A percentile compares a stretch with the other conserved stretches of the same genome.
These are phyloP conservation scores for Chlamydomonas urium DNA, from an alignment of 139 green algal species.

Conservation along the genomic window DNA sequence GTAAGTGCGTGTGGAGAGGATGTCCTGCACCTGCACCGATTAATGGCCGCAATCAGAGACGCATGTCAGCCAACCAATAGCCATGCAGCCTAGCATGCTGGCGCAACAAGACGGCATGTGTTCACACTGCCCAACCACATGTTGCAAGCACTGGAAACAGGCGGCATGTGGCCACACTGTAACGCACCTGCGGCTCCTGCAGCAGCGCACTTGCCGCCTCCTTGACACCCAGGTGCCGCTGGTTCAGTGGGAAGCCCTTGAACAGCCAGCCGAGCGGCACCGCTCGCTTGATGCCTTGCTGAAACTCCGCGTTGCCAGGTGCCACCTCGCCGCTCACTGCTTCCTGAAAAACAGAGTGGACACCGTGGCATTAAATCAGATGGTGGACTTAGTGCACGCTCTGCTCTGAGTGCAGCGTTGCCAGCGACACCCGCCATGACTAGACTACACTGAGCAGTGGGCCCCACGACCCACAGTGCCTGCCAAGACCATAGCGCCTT, in stretches of 20 bases:
- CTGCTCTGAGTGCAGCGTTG: too few relatives aligned
- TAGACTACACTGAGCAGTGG: too few relatives aligned
- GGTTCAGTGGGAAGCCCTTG: constrained; percentile 51
- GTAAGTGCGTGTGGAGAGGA: constrained; percentile 20
- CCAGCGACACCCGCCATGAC: too few relatives aligned
- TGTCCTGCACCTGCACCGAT: constrained; percentile 30
- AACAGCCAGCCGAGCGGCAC: constrained; percentile 52
- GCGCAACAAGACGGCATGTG: neutral
- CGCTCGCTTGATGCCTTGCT: constrained; percentile 47
- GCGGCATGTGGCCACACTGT: too few relatives aligned
- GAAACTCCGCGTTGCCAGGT: constrained; percentile 51
- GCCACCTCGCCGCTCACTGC: constrained; percentile 38
- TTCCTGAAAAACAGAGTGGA: too few relatives aligned
- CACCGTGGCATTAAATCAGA: too few relatives aligned
- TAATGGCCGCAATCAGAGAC: neutral
- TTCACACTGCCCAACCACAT: neutral
- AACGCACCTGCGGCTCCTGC: constrained; percentile 20
- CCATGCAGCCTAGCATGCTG: neutral
- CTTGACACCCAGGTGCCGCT: constrained; percentile 19
- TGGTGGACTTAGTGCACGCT: too few relatives aligned
- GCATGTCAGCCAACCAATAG: neutral
- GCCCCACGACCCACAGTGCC: too few relatives aligned
- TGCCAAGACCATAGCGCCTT: too few relatives aligned
- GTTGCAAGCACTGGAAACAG: too few relatives aligned
- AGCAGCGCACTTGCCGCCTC: constrained; percentile 17